phyloP scores from a whole-genome alignment of 331 rosid genomes.

The Spiraea crenata region DNA sequence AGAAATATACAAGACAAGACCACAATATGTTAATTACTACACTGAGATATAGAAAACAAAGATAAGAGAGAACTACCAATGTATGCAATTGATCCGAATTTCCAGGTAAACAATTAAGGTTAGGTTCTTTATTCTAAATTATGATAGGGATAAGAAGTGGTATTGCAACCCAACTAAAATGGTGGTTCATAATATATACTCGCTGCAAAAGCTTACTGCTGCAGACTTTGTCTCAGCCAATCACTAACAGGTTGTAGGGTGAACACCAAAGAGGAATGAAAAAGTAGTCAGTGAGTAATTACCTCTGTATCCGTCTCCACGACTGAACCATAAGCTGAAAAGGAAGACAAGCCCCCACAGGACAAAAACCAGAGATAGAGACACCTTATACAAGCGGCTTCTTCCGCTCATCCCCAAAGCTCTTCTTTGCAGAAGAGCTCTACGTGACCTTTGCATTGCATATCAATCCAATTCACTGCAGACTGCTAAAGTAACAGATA shows the following conservation, averaged over 20 bases:
- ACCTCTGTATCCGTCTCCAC: constrained; percentile 66
- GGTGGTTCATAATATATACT: background rate
- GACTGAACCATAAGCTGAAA: constrained; percentile 70
- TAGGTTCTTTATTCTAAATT: background rate
- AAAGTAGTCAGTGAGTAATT: constrained; percentile 21
- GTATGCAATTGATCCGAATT: background rate
- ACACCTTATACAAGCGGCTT: constrained; percentile 45
- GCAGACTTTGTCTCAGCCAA: background rate
- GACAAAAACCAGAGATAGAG: constrained; percentile 60
- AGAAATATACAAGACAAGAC: background rate
- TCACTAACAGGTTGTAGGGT: background rate
- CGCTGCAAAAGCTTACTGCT: background rate
- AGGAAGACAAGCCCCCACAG: constrained; percentile 72
- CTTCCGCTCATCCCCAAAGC: constrained; percentile 54
- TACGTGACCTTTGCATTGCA: constrained; percentile 82
- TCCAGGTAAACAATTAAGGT: constrained; percentile 10
- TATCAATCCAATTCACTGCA: constrained; percentile 57
- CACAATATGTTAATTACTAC: background rate
- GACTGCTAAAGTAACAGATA: constrained; percentile 7
- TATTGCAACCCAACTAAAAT: background rate
- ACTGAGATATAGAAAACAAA: background rate
- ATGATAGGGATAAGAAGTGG: background rate
- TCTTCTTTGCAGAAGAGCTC: constrained; percentile 70
- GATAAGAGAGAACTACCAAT: background rate
- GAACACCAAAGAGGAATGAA: background rate